A percentile compares a stretch with the other conserved stretches of the same genome.
These are phyloP conservation scores for Lactifluus pinguis DNA, from an alignment of 768 basidiomycete genomes.

Conservation along the genomic window DNA sequence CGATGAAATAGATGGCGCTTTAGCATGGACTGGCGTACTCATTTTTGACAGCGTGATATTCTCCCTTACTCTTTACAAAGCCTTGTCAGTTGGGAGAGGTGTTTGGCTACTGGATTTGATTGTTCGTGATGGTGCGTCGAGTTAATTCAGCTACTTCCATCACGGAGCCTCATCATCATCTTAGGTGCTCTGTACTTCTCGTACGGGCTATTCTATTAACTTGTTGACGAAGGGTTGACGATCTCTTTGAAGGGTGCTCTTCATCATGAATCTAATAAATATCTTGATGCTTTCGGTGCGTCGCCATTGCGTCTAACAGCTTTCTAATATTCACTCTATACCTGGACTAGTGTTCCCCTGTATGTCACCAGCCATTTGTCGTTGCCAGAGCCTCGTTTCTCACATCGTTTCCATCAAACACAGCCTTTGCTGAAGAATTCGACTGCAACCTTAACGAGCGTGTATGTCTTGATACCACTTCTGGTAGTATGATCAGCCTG, in stretches of 20 bases:
- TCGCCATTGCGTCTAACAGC: not conserved
- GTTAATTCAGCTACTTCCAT: not conserved
- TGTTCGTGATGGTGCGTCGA: slow-evolving; percentile 5
- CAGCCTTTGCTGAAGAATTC: slow-evolving; percentile 1
- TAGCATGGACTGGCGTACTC: slow-evolving; percentile 2
- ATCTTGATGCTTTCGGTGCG: slow-evolving; percentile 7
- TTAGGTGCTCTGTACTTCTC: slow-evolving; percentile 11
- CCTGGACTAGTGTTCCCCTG: slow-evolving; percentile 4
- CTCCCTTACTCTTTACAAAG: slow-evolving; percentile 7
- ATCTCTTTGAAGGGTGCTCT: not conserved
- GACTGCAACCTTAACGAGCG: slow-evolving; percentile 4
- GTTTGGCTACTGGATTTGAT: slow-evolving; percentile 4
- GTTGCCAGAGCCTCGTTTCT: not conserved
- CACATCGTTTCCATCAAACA: not conserved
- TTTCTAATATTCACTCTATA: not conserved
- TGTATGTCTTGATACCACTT: not conserved
- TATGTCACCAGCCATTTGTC: not conserved
- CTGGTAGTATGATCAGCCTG: too few relatives aligned
- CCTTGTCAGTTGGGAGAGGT: not conserved
- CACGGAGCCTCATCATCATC: not conserved
- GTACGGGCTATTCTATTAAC: not conserved
- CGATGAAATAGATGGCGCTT: not conserved
- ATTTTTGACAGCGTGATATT: slow-evolving; percentile 5
- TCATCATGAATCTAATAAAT: slow-evolving; percentile 2
- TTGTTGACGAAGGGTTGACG: not conserved